phyloP scores from a whole-genome alignment of 2,329 filamentous ascomycete species.

The Epichloe typhina region DNA sequence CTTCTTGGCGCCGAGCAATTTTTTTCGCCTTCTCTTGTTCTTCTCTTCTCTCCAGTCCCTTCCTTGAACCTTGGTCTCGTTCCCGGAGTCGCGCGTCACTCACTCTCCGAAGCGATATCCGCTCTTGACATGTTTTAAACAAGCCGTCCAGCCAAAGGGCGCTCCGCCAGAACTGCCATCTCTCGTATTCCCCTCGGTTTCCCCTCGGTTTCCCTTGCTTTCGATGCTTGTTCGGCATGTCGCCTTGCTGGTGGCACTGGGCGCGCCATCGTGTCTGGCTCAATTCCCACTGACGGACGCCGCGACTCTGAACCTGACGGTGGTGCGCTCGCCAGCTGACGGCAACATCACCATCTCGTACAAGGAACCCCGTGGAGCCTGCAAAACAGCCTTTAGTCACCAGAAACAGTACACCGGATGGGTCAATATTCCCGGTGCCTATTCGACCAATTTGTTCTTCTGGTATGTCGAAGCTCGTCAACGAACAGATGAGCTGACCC shows the following conservation, averaged over 20 bases:
- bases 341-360: constrained; percentile 53
- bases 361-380: constrained; percentile 47
- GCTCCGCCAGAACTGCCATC: not conserved
- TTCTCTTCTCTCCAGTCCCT: not conserved
- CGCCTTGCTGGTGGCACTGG: constrained; percentile 7
- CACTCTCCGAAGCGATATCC: not conserved
- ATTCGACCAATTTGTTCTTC: constrained; percentile 38
- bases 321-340: constrained; percentile 49
- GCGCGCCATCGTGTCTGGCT: constrained; percentile 11
- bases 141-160: not conserved
- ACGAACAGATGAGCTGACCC: constrained; percentile 30
- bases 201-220: not conserved
- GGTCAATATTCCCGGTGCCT: constrained; percentile 46
- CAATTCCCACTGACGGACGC: constrained; percentile 22
- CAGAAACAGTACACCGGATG: constrained; percentile 63
- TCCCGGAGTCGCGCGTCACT: not conserved
- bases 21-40: not conserved
- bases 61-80: too few species aligned
- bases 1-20: not conserved
- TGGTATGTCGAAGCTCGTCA: constrained; percentile 36
- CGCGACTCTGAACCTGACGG: constrained; percentile 31
- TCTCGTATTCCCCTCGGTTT: not conserved
- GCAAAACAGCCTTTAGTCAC: constrained; percentile 47
- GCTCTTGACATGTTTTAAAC: constrained; percentile 3
- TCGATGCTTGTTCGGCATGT: constrained; percentile 9